Evolutionary conservation across 495 filamentous ascomycete genomes (phyloP), one percentile per base, ranked within the genome.

Genomic region (Zalerion maritima): DNA sequence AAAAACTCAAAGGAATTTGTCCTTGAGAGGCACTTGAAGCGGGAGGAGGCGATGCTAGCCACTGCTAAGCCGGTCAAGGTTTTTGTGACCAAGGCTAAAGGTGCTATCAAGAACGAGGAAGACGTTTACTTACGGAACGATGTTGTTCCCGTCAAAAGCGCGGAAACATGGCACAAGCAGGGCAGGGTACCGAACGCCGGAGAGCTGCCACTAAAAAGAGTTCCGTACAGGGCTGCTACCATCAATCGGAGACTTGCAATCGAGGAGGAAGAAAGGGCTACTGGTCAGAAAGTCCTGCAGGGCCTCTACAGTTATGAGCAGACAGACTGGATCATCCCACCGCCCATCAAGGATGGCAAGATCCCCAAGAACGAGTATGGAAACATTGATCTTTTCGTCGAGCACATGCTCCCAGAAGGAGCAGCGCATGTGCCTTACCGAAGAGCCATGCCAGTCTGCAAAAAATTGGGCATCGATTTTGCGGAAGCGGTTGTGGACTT

Each of bases 111-210:
- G 24, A 50, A 61, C 5, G 75, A 75, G 32, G 81, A 94, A 42
- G 75, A 77, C 5, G 82, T 99, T 2, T 96, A 73, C 52, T 64
- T 61, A 6, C 78, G 86, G 19, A 66, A 65, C 21, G 86, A 94
- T 41, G 71, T 99, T 3, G 69, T 82, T 3, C 56, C 70, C 34
- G 93, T 91, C 47, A 81, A 89, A 43, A 84, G 77, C n/a, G 76
- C 77, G 10, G 89, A 99, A 43, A 91, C 78, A 25, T 96, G 91
- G 91, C 91, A 94, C 45, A 92, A 93, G 45, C 91, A 96, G 66
- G 89, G 89, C 14, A 73, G 86, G 1, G 73, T 69, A 18, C 64
- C 91, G 7, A 69, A 64, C 7, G 45, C 59, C 0, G 82, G 81
- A 13, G 69, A 75, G 34, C 56, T 73, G 19, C 78, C 87, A 0